Conservation (phyloP, 106 monocot species). For the Dioscorea zingiberensis region DNA sequence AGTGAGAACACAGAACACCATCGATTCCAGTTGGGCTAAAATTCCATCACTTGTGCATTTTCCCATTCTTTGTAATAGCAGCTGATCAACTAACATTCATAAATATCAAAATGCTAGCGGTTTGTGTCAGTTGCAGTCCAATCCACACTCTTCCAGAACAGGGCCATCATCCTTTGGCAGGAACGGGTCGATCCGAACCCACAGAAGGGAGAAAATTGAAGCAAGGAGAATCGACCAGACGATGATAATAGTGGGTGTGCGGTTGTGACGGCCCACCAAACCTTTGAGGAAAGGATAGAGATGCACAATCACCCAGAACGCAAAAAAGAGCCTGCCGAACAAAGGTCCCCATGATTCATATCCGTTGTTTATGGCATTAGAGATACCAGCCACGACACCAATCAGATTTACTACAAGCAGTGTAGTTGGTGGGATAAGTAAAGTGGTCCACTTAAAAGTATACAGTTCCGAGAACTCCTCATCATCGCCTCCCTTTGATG, state of each 20-base stretch:
- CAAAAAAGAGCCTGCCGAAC: slow-evolving; percentile 73
- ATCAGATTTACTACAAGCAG: slow-evolving; percentile 62
- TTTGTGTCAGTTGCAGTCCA: slow-evolving; percentile 48
- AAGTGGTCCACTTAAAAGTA: slow-evolving; percentile 73
- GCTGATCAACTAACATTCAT: not conserved
- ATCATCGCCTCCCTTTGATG: slow-evolving; percentile 61
- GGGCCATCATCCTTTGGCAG: slow-evolving; percentile 62
- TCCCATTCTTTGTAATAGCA: not conserved
- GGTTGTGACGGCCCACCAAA: slow-evolving; percentile 63
- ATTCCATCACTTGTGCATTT: not conserved
- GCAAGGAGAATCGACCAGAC: slow-evolving; percentile 89
- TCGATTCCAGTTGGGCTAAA: not conserved
- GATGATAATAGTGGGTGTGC: slow-evolving; percentile 75
- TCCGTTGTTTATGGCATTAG: slow-evolving; percentile 85
- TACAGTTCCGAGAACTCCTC: slow-evolving; percentile 71
- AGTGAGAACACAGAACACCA: slow-evolving; percentile 6
- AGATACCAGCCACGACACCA: slow-evolving; percentile 72
- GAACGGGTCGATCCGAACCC: slow-evolving; percentile 81
- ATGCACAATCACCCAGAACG: slow-evolving; percentile 82
- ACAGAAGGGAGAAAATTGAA: slow-evolving; percentile 70
- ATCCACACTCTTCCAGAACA: slow-evolving; percentile 67
- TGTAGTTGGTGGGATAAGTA: slow-evolving; percentile 80
- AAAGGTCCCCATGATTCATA: slow-evolving; percentile 85
- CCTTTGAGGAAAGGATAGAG: slow-evolving; percentile 87
- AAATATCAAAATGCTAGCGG: not conserved